Percentiles rank a stretch among this genome's conserved stretches.
Evolutionary conservation across 2,329 filamentous ascomycete genomes (phyloP).

Genomic region (Ophiostoma montium): DNA sequence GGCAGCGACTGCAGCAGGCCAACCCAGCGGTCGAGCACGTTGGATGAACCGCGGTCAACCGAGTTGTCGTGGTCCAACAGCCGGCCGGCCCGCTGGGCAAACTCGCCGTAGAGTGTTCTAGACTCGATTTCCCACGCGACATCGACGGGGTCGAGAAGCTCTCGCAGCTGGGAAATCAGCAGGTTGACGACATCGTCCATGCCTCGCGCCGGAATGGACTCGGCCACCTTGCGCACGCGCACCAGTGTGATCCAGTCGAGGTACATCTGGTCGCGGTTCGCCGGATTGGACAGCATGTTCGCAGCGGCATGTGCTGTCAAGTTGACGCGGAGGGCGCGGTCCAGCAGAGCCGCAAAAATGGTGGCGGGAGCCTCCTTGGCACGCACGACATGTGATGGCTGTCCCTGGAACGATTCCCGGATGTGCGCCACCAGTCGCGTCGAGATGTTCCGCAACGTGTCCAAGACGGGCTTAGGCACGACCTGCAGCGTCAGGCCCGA

Average conservation of each 20-base stretch:
- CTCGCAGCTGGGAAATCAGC: constrained; percentile 52
- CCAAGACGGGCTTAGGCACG: constrained; percentile 73
- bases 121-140: constrained; percentile 52
- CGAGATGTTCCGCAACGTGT: constrained; percentile 77
- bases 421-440: constrained; percentile 70
- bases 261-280: constrained; percentile 92
- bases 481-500: constrained; percentile 82
- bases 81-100: constrained; percentile 33
- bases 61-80: constrained; percentile 24
- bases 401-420: constrained; percentile 67
- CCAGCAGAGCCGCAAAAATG: constrained; percentile 73
- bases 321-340: constrained; percentile 82
- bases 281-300: constrained; percentile 78
- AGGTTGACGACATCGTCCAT: constrained; percentile 54
- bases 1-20: constrained; percentile 57
- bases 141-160: constrained; percentile 53
- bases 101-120: constrained; percentile 45
- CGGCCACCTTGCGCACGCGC: constrained; percentile 46
- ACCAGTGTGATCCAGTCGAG: constrained; percentile 68
- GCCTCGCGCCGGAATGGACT: constrained; percentile 45
- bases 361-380: constrained; percentile 82
- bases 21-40: constrained; percentile 67
- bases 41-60: constrained; percentile 35
- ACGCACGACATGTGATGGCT: constrained; percentile 71
- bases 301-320: constrained; percentile 86